phyloP scores from a whole-genome alignment of 2,329 filamentous ascomycete species.

The Emmonsiellopsis sp. region DNA sequence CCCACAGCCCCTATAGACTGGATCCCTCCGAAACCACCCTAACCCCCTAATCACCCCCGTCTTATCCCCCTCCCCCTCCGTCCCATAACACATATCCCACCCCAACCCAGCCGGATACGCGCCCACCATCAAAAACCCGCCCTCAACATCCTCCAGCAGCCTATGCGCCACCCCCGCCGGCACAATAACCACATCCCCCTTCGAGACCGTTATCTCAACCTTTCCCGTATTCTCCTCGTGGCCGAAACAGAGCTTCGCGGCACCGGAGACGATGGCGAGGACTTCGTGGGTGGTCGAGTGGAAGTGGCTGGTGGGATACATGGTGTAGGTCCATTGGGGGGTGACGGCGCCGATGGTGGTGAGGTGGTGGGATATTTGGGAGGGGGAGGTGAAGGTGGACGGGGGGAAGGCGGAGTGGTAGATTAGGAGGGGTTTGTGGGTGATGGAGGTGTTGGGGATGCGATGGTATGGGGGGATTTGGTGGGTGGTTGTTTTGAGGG shows the following conservation, averaged over 20 bases:
- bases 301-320: slow-evolving; percentile 58
- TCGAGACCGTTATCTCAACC: slow-evolving; percentile 46
- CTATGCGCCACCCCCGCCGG: slow-evolving; percentile 58
- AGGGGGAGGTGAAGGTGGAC: slow-evolving; percentile 28
- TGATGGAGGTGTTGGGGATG: slow-evolving; percentile 57
- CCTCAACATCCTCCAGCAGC: slow-evolving; percentile 46
- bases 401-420: slow-evolving; percentile 52
- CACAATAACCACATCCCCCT: slow-evolving; percentile 55
- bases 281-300: slow-evolving; percentile 60
- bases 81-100: slow-evolving; percentile 68
- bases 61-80: slow-evolving; percentile 41
- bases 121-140: slow-evolving; percentile 57
- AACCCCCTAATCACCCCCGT: slow-evolving; percentile 40
- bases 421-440: slow-evolving; percentile 54
- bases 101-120: slow-evolving; percentile 48
- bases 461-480: slow-evolving; percentile 48
- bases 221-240: slow-evolving; percentile 50
- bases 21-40: slow-evolving; percentile 51
- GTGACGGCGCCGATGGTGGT: slow-evolving; percentile 42
- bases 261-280: slow-evolving; percentile 49
- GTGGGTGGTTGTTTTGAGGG: slow-evolving; percentile 47
- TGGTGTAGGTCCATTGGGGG: slow-evolving; percentile 60
- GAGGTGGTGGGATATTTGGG: slow-evolving; percentile 49
- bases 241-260: slow-evolving; percentile 56
- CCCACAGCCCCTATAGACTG: slow-evolving; percentile 48